Evolutionary conservation across 1,139 yeast genomes (phyloP).

Genomic region (Saccharomyces pastorianus): DNA sequence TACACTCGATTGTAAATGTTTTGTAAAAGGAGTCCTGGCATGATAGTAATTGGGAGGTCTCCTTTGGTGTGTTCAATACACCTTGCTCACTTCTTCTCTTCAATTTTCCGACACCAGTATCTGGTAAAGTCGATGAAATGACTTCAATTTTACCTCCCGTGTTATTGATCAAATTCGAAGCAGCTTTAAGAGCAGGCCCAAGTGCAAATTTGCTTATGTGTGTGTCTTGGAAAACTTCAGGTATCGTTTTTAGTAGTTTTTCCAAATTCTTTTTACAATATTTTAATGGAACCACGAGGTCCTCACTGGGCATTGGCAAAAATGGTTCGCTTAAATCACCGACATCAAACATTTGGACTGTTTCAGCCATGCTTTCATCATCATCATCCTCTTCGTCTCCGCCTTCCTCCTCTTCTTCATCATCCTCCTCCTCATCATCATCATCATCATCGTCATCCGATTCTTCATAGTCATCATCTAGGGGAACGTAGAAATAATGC

Average conservation of each 20-base stretch:
- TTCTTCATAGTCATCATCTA: constrained; percentile 41
- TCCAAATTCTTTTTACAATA: constrained; percentile 72
- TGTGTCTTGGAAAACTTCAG: constrained; percentile 55
- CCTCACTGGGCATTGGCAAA: constrained; percentile 71
- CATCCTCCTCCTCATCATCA: neutral
- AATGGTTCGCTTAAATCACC: constrained; percentile 89
- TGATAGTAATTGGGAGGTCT: constrained; percentile 59
- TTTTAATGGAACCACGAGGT: constrained; percentile 67
- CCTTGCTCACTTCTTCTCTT: constrained; percentile 70
- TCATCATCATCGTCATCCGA: constrained; percentile 34
- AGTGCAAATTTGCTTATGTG: constrained; percentile 68
- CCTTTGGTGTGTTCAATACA: constrained; percentile 82
- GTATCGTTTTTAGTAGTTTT: constrained; percentile 58
- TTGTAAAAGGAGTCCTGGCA: constrained; percentile 83
- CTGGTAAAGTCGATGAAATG: constrained; percentile 76
- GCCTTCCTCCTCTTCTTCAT: neutral
- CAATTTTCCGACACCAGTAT: constrained; percentile 76
- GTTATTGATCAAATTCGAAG: constrained; percentile 66
- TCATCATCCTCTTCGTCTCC: neutral
- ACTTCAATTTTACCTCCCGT: constrained; percentile 88
- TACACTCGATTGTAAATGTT: constrained; percentile 89
- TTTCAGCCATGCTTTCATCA: neutral
- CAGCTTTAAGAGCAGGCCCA: constrained; percentile 87
- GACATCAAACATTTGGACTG: constrained; percentile 59
- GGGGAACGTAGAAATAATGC: constrained; percentile 73